Base-by-base conservation (phyloP, 306 rosid species). In the Cajanus cajan region DNA sequence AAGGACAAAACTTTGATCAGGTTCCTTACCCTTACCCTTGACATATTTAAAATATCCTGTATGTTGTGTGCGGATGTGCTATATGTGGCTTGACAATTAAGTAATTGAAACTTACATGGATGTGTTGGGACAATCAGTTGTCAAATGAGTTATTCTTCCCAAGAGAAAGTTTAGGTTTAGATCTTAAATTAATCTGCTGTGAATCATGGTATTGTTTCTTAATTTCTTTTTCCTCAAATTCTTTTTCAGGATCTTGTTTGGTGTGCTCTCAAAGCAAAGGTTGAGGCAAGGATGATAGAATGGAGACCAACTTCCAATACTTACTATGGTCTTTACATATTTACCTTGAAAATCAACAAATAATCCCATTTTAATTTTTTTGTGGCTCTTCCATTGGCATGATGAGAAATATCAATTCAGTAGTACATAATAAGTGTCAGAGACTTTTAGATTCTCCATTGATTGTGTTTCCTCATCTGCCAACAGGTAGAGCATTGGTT, bases 401-500 rank as follows among this genome's bases (percentile, higher is more conserved):
- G 31, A 39, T 37, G 59, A 19, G 7, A 64, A 31, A 4, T 64
- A 25, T 40, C 14, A 73, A 68, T 59, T 18, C 47, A 8, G 5
- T 15, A 3, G 28, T 44, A 34, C 39, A 19, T 48, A 24, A 11
- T 28, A 8, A 31, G 9, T 39, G 15, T 68, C 36, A 40, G 11
- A 28, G 10, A 69, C 28, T 11, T 21, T 18, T 59, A 44, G 51
- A 77, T 68, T 68, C 76, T 68, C 54, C 14, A 24, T 37, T 61
- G 40, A 61, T 48, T 79, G 57, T 78, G 62, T 76, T 80, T 37
- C 21, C 54, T 76, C 73, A 54, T 82, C 13, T 37, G 34, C 34
- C 37, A 13, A 85, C 80, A 92, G 97, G 93, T 36, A 82, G 82
- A 77, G 97, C 97, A 44, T 77, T 90, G 78, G 87, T 88, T 40